Conservation (phyloP, 345 rosid genomes). For the Dipteronia dyeriana region DNA sequence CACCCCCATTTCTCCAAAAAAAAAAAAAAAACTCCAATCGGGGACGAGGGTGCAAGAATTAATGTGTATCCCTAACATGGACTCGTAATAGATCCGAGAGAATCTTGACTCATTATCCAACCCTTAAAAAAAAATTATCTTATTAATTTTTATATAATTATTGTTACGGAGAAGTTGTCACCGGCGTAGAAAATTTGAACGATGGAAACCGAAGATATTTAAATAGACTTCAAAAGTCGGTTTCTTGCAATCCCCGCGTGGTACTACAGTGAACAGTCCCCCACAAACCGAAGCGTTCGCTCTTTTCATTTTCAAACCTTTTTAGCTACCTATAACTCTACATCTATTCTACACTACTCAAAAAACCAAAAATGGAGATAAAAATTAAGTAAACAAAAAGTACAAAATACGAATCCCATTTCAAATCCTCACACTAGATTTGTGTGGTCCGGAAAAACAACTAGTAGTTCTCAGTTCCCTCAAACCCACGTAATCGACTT, state of each 20-base stretch:
- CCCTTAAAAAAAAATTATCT: too few species aligned
- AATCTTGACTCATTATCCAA: too few species aligned
- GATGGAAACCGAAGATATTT: background rate
- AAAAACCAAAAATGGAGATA: background rate
- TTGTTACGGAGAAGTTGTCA: background rate
- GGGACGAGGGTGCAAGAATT: too few species aligned
- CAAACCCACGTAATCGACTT: background rate
- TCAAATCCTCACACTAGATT: background rate
- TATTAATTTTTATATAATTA: too few species aligned
- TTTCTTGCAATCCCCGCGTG: background rate
- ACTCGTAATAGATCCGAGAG: too few species aligned
- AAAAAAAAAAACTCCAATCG: too few species aligned
- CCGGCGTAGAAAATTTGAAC: background rate
- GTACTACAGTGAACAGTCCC: background rate
- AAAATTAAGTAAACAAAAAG: background rate
- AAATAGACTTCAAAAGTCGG: background rate
- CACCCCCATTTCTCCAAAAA: too few species aligned
- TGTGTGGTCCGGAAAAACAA: background rate
- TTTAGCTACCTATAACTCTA: background rate
- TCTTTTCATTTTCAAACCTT: background rate
- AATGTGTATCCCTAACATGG: too few species aligned
- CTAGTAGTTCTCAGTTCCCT: background rate
- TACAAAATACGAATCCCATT: background rate
- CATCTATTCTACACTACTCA: background rate
- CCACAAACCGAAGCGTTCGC: constrained; percentile 8